Evolutionary conservation across 371 early-diverging fungal species (phyloP).

Genomic region (Catenaria anguillulae): DNA sequence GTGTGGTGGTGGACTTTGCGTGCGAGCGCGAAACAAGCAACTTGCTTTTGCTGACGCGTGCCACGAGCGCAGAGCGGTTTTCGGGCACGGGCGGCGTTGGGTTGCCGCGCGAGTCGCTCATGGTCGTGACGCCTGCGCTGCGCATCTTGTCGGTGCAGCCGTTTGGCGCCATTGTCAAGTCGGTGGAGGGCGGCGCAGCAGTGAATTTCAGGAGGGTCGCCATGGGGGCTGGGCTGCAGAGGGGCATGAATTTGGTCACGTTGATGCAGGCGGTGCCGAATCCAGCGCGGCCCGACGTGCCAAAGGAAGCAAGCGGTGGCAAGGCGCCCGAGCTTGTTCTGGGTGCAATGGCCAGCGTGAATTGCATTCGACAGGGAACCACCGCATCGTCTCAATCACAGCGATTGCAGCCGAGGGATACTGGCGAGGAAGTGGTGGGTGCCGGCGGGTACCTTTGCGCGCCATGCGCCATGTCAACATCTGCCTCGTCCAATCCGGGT

Average conservation of each 20-base stretch:
- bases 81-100: neutral
- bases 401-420: too few species aligned
- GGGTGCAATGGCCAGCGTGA: neutral
- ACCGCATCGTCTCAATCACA: neutral
- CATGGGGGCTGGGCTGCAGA: neutral
- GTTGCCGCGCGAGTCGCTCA: neutral
- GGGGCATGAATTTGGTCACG: neutral
- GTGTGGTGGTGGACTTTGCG: neutral
- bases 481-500: too few species aligned
- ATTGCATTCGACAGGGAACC: neutral
- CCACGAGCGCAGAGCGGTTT: neutral
- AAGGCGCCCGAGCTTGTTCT: neutral
- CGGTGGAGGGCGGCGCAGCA: neutral
- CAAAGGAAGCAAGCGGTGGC: neutral
- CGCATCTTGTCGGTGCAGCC: neutral
- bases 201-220: neutral
- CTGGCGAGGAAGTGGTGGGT: too few species aligned
- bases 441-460: neutral
- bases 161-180: neutral
- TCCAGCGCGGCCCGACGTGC: neutral
- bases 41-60: neutral
- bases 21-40: neutral
- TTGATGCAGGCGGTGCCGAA: neutral
- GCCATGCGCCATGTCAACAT: neutral
- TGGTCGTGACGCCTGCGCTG: neutral